Conservation (phyloP, 2,329 filamentous ascomycete species). For the Cladosporium phlei region DNA sequence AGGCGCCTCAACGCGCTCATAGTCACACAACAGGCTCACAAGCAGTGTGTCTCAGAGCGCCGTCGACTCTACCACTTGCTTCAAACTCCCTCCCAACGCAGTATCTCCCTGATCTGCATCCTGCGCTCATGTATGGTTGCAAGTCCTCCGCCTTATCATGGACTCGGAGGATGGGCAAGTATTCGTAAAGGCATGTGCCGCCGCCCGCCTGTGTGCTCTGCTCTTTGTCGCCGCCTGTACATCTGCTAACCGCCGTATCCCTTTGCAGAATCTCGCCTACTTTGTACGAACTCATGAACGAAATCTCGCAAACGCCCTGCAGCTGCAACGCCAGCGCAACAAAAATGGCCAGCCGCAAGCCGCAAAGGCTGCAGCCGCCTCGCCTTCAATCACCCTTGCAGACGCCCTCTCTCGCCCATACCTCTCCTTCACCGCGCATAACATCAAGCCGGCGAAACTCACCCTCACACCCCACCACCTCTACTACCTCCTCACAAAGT, state of each 20-base stretch:
- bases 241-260: conserved; percentile 1
- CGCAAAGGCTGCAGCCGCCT: conserved; percentile 57
- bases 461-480: conserved; percentile 93
- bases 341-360: conserved; percentile 51
- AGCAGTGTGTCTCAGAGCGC: conserved; percentile 4
- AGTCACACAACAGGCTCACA: conserved; percentile 12
- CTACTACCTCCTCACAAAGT: conserved; percentile 91
- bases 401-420: conserved; percentile 78
- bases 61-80: not conserved
- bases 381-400: conserved; percentile 68
- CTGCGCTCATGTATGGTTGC: conserved; percentile 21
- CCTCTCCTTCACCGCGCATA: conserved; percentile 78
- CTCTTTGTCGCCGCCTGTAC: not conserved
- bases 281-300: conserved; percentile 98
- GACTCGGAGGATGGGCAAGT: conserved; percentile 84
- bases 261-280: conserved; percentile 75
- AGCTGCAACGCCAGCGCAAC: conserved; percentile 69
- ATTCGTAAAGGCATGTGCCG: conserved; percentile 70
- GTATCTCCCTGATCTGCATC: conserved; percentile 12
- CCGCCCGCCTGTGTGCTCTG: not conserved
- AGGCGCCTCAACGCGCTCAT: conserved; percentile 10
- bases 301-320: conserved; percentile 89
- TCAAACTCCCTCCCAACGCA: conserved; percentile 7
- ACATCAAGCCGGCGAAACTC: conserved; percentile 82
- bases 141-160: conserved; percentile 47